Conservation (phyloP, 495 filamentous ascomycete genomes). For the Amorphotheca resinae region DNA sequence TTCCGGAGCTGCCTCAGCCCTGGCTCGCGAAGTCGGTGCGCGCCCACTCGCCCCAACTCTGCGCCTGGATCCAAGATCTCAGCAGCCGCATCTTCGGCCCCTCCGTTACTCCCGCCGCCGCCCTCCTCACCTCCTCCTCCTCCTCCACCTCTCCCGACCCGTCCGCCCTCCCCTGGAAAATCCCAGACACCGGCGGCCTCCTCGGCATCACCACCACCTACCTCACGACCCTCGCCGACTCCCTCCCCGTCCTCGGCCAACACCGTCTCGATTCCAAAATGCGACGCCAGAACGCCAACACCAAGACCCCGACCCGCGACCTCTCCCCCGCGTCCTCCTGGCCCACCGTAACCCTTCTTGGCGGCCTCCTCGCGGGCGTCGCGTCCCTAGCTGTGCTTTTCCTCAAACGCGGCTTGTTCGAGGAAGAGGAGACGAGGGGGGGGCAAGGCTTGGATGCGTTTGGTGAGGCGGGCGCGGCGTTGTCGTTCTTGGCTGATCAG, state of each 20-base stretch:
- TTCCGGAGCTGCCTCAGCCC: constrained; percentile 54
- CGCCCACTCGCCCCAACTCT: constrained; percentile 39
- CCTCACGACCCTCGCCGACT: constrained; percentile 15
- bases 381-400: constrained; percentile 11
- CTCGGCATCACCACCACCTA: constrained; percentile 11
- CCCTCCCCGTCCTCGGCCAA: constrained; percentile 17
- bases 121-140: constrained; percentile 2
- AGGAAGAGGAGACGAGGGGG: not conserved
- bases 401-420: constrained; percentile 11
- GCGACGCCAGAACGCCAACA: constrained; percentile 14
- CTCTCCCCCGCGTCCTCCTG: constrained; percentile 7
- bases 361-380: constrained; percentile 9
- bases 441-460: constrained; percentile 7
- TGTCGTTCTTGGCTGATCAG: constrained; percentile 11
- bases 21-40: constrained; percentile 58
- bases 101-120: constrained; percentile 8
- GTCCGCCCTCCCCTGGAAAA: constrained; percentile 14
- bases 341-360: constrained; percentile 7
- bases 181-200: constrained; percentile 11
- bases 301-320: constrained; percentile 2
- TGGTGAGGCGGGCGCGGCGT: constrained; percentile 18
- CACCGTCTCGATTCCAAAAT: constrained; percentile 15
- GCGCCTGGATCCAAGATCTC: constrained; percentile 40
- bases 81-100: constrained; percentile 29
- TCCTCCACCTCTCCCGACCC: not conserved